Percentiles rank a stretch among this genome's conserved stretches.
phyloP scores from a whole-genome alignment of 2,329 filamentous ascomycete genomes.

The Talaromyces albobiverticillius region DNA sequence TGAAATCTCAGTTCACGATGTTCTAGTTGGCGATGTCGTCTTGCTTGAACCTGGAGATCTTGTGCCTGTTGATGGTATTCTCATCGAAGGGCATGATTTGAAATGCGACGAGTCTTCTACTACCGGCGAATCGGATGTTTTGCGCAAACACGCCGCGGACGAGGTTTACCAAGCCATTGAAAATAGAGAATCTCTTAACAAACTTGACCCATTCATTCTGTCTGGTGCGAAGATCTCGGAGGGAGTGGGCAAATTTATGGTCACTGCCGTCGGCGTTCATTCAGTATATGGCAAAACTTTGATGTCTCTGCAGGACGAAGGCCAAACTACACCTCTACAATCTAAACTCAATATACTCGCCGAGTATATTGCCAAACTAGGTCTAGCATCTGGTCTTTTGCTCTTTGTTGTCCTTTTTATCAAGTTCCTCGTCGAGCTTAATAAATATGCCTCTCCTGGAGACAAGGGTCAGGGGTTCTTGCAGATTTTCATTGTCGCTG shows the following conservation, averaged over 20 bases:
- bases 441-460: slow-evolving; percentile 45
- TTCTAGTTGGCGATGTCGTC: slow-evolving; percentile 72
- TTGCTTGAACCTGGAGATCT: slow-evolving; percentile 71
- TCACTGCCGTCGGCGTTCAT: slow-evolving; percentile 70
- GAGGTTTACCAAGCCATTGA: slow-evolving; percentile 65
- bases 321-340: slow-evolving; percentile 75
- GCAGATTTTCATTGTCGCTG: slow-evolving; percentile 57
- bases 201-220: slow-evolving; percentile 76
- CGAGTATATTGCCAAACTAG: slow-evolving; percentile 75
- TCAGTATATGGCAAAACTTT: slow-evolving; percentile 74
- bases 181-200: slow-evolving; percentile 57
- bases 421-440: slow-evolving; percentile 67
- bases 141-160: slow-evolving; percentile 64
- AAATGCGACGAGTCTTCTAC: slow-evolving; percentile 73
- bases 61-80: slow-evolving; percentile 69
- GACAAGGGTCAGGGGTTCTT: slow-evolving; percentile 59
- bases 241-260: slow-evolving; percentile 71
- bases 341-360: slow-evolving; percentile 73
- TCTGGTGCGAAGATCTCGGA: slow-evolving; percentile 76
- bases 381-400: slow-evolving; percentile 67
- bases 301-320: slow-evolving; percentile 73
- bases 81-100: slow-evolving; percentile 63
- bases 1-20: slow-evolving; percentile 67
- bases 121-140: slow-evolving; percentile 71
- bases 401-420: slow-evolving; percentile 79